phyloP scores from a whole-genome alignment of 1,284 basidiomycete genomes.

The Puccinia polysora region DNA sequence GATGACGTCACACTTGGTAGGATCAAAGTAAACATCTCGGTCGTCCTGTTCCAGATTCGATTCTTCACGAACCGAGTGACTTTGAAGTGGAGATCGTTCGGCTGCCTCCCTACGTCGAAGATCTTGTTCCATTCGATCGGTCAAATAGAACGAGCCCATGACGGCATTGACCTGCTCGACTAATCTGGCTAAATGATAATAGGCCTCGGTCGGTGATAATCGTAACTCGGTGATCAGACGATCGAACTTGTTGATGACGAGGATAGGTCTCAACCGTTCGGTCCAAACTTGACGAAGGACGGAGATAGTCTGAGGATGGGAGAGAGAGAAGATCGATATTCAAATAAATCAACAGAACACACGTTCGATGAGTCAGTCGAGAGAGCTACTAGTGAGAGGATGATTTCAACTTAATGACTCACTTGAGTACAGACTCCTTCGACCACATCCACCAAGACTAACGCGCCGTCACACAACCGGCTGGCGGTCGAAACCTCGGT shows the following conservation, averaged over 20 bases:
- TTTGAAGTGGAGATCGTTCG: slow-evolving; percentile 65
- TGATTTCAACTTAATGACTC: slow-evolving; percentile 49
- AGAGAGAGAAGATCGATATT: neutral
- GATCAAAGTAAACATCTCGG: slow-evolving; percentile 95
- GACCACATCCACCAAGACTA: slow-evolving; percentile 95
- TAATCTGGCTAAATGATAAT: slow-evolving; percentile 84
- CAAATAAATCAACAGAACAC: slow-evolving; percentile 48
- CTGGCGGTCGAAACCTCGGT: slow-evolving; percentile 93
- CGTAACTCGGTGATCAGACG: slow-evolving; percentile 90
- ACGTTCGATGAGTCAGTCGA: slow-evolving; percentile 58
- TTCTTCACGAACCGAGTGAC: slow-evolving; percentile 56
- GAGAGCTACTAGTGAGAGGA: neutral
- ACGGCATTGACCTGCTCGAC: slow-evolving; percentile 98
- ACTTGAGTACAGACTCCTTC: slow-evolving; percentile 98
- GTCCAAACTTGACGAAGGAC: slow-evolving; percentile 93
- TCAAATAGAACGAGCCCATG: slow-evolving; percentile 92
- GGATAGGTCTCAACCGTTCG: slow-evolving; percentile 79
- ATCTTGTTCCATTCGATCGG: slow-evolving; percentile 96
- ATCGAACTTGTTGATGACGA: slow-evolving; percentile 97
- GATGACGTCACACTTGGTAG: slow-evolving; percentile 90
- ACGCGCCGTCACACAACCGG: slow-evolving; percentile 86
- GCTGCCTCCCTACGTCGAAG: slow-evolving; percentile 86
- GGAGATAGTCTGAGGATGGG: slow-evolving; percentile 69
- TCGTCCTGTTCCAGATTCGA: slow-evolving; percentile 87
- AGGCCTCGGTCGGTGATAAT: slow-evolving; percentile 83